A percentile compares a stretch with the other conserved stretches of the same genome.
Evolutionary conservation across 2,329 filamentous ascomycete species (phyloP).

Genomic region (Aureobasidium leucospermi): DNA sequence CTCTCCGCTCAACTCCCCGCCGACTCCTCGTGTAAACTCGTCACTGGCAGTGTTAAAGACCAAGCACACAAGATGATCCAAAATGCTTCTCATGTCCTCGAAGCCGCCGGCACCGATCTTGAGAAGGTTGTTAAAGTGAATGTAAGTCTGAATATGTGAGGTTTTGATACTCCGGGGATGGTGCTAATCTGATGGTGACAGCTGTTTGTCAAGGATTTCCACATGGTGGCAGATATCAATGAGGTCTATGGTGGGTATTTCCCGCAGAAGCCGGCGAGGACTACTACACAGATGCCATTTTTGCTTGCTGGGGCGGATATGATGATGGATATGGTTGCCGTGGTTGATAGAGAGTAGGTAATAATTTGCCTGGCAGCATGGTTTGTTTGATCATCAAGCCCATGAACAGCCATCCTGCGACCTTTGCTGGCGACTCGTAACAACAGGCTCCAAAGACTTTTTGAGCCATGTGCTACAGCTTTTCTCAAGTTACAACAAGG

Average conservation of each 20-base stretch:
- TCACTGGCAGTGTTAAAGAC: not conserved
- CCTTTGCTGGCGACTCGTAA: too few species aligned
- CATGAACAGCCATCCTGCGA: too few species aligned
- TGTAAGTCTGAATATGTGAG: not conserved
- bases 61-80: conserved; percentile 7
- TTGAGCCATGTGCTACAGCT: too few species aligned
- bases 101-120: not conserved
- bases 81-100: not conserved
- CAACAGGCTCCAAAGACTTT: too few species aligned
- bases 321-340: conserved; percentile 6
- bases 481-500: too few species aligned
- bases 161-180: too few species aligned
- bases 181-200: not conserved
- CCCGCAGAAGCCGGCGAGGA: conserved; percentile 5
- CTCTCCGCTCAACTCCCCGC: conserved; percentile 7
- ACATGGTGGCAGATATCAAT: not conserved
- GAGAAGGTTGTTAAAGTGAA: conserved; percentile 11
- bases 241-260: not conserved
- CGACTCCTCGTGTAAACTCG: not conserved
- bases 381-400: too few species aligned
- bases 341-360: not conserved
- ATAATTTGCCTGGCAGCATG: too few species aligned
- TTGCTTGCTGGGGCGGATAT: conserved; percentile 1
- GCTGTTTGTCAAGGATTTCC: conserved; percentile 2
- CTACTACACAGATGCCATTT: not conserved